Evolutionary conservation across 164 flowering plant genomes (phyloP).

Genomic region (grape (Vitis vinifera)): DNA sequence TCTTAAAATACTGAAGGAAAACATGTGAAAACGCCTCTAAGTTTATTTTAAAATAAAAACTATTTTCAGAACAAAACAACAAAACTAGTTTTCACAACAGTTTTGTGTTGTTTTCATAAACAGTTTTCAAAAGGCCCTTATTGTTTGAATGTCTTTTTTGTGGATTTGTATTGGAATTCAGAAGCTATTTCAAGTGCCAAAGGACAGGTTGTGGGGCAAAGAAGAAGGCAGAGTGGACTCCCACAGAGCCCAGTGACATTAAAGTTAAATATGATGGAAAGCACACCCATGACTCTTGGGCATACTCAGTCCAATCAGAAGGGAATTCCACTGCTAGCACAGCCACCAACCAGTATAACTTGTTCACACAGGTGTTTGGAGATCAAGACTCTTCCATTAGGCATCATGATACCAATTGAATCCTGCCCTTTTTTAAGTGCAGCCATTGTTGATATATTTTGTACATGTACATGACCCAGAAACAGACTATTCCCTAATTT

Average conservation of each 20-base stretch:
- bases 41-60: too few species aligned
- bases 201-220: conserved; percentile 16
- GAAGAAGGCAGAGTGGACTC: conserved; percentile 27
- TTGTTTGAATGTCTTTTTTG: too few species aligned
- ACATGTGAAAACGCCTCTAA: too few species aligned
- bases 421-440: background rate
- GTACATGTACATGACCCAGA: too few species aligned
- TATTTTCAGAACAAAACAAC: too few species aligned
- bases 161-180: background rate
- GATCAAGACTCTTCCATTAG: background rate
- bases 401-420: background rate
- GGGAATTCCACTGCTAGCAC: conserved; percentile 2
- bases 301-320: background rate
- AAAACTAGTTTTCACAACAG: too few species aligned
- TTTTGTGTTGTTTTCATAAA: too few species aligned
- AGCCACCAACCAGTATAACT: conserved; percentile 14
- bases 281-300: conserved; percentile 9
- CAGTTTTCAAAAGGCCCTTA: too few species aligned
- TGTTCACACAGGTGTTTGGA: conserved; percentile 22
- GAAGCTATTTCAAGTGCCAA: conserved; percentile 32
- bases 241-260: conserved; percentile 3
- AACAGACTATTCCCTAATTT: too few species aligned
- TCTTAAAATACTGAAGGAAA: too few species aligned
- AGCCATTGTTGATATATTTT: background rate
- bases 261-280: conserved; percentile 15